A percentile compares a stretch with the other conserved stretches of the same genome.
Evolutionary conservation across 2,329 filamentous ascomycete genomes (phyloP).

Genomic region (Harringtonia lauricola): DNA sequence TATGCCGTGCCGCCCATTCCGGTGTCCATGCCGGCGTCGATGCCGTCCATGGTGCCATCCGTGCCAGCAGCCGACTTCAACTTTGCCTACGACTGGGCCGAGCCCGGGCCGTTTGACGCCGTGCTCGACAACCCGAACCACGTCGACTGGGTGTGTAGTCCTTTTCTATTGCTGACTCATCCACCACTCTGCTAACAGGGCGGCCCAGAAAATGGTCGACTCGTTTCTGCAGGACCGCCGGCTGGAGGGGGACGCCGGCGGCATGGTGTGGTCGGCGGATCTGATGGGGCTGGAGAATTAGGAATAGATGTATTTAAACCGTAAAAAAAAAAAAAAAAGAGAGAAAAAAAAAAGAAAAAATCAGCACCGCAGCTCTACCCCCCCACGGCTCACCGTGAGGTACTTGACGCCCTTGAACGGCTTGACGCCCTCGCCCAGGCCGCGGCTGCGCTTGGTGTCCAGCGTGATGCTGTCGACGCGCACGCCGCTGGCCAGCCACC

Average conservation of each 20-base stretch:
- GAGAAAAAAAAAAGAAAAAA: not conserved
- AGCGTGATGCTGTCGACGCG: conserved; percentile 58
- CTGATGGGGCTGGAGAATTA: conserved; percentile 8
- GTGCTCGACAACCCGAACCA: conserved; percentile 9
- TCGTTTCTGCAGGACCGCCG: conserved; percentile 9
- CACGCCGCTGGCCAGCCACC: conserved; percentile 57
- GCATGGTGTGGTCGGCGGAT: conserved; percentile 11
- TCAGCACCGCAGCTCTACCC: conserved; percentile 52
- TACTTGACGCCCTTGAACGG: conserved; percentile 99
- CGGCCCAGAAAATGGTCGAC: conserved; percentile 10
- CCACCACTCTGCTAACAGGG: not conserved
- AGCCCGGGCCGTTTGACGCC: conserved; percentile 8
- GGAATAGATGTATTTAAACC: not conserved
- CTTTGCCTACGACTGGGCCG: conserved; percentile 9
- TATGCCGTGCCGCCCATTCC: too few relatives aligned
- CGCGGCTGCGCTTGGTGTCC: conserved; percentile 70
- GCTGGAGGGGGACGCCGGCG: conserved; percentile 4
- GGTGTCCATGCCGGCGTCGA: too few relatives aligned
- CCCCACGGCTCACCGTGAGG: conserved; percentile 61
- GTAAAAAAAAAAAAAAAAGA: not conserved
- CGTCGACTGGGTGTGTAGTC: conserved; percentile 12
- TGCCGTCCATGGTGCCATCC: too few relatives aligned
- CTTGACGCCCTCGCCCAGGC: conserved; percentile 76
- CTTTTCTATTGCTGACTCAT: not conserved
- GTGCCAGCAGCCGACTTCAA: not conserved